These are phyloP conservation scores for Saturnispora diversa DNA, from an alignment of 805 yeast species.

Conservation along the genomic window DNA sequence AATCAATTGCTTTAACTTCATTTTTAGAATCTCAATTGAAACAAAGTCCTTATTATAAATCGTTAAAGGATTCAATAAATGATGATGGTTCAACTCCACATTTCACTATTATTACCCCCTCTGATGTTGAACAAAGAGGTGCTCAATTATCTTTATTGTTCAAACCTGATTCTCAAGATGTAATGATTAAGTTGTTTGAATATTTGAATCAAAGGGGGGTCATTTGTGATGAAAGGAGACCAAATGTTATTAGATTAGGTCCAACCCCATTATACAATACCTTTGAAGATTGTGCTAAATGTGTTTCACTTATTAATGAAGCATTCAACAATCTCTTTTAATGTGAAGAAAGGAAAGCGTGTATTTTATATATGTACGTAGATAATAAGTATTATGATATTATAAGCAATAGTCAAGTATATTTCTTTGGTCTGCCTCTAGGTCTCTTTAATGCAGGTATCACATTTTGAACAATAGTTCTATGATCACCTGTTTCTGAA, in stretches of 20 bases:
- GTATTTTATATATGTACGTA: no score
- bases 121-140: conserved; percentile 52
- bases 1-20: conserved; percentile 50
- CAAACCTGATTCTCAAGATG: conserved; percentile 36
- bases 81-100: conserved; percentile 24
- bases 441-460: conserved; percentile 13
- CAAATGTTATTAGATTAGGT: conserved; percentile 83
- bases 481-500: conserved; percentile 1
- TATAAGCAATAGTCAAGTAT: no score
- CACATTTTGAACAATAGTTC: conserved; percentile 4
- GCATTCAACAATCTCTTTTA: background rate
- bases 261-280: conserved; percentile 82
- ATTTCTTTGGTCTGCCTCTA: conserved; percentile 16
- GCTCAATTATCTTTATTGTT: conserved; percentile 76
- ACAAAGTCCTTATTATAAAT: conserved; percentile 39
- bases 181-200: conserved; percentile 55
- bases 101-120: conserved; percentile 72
- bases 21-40: conserved; percentile 44
- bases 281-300: conserved; percentile 50
- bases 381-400: no score
- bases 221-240: conserved; percentile 82
- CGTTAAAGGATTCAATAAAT: conserved; percentile 19
- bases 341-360: no score
- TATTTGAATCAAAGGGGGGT: conserved; percentile 50
- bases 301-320: conserved; percentile 22